Percentiles rank a stretch among this genome's conserved stretches.
phyloP scores from a whole-genome alignment of 768 basidiomycete species.

The Trametes elegans region DNA sequence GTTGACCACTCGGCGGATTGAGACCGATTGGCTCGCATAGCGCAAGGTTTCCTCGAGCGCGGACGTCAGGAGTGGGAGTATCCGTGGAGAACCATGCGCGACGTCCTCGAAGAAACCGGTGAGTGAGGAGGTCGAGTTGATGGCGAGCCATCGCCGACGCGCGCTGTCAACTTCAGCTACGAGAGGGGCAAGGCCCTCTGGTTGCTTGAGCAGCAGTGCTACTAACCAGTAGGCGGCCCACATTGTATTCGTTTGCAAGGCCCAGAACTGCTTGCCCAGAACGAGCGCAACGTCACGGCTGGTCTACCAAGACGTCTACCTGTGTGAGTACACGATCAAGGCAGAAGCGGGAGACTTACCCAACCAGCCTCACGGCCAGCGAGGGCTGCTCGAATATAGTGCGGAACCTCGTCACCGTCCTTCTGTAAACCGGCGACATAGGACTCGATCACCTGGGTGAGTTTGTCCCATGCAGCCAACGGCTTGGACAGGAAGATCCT shows the following conservation, averaged over 20 bases:
- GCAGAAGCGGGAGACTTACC: background rate
- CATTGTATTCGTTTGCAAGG: constrained; percentile 26
- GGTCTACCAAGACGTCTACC: constrained; percentile 1
- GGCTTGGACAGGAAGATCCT: constrained; percentile 17
- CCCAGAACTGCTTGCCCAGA: constrained; percentile 22
- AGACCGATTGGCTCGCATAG: constrained; percentile 16
- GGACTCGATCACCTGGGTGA: constrained; percentile 11
- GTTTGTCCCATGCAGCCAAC: constrained; percentile 14
- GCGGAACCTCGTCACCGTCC: background rate
- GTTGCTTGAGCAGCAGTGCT: constrained; percentile 19
- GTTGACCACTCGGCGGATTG: constrained; percentile 21
- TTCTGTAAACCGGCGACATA: constrained; percentile 5
- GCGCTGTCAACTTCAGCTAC: constrained; percentile 21
- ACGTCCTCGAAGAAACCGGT: constrained; percentile 11
- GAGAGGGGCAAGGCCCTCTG: constrained; percentile 21
- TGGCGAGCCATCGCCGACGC: constrained; percentile 5
- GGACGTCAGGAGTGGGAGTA: constrained; percentile 23
- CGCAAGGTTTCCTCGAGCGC: constrained; percentile 29
- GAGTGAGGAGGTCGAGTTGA: constrained; percentile 12
- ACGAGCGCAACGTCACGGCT: constrained; percentile 16
- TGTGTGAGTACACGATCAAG: background rate
- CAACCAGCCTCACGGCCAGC: constrained; percentile 7
- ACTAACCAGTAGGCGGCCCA: constrained; percentile 25
- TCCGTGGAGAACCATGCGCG: background rate
- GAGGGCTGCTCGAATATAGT: background rate